Evolutionary conservation across 306 rosid species (phyloP).

Genomic region (Ceratonia siliqua): DNA sequence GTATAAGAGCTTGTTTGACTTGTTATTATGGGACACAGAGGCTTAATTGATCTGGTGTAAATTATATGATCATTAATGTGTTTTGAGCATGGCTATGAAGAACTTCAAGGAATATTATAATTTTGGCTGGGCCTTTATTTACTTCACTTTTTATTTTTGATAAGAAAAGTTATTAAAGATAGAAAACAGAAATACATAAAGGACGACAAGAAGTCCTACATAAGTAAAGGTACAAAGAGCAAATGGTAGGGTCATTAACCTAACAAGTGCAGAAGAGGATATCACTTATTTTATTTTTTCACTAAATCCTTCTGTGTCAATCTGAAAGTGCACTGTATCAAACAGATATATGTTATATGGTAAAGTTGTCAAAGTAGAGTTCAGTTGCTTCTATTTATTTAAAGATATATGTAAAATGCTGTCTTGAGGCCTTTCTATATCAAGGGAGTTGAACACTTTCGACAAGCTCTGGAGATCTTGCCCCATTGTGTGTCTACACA

Average conservation of each 20-base stretch:
- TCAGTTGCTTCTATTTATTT: conserved; percentile 13
- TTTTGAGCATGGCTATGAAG: not conserved
- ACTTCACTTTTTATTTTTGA: not conserved
- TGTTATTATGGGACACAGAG: not conserved
- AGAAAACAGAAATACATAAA: not conserved
- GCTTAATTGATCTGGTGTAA: not conserved
- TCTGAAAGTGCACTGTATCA: not conserved
- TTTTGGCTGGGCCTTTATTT: not conserved
- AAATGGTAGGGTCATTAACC: not conserved
- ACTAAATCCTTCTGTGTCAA: not conserved
- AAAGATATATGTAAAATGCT: conserved; percentile 12
- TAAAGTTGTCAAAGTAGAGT: conserved; percentile 22
- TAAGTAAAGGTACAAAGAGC: not conserved
- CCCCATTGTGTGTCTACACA: conserved; percentile 73
- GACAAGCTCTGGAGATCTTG: conserved; percentile 67
- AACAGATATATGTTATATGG: conserved; percentile 1
- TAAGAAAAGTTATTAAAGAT: not conserved
- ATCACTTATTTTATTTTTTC: not conserved
- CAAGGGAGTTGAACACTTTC: conserved; percentile 90
- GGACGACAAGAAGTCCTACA: not conserved
- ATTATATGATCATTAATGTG: not conserved
- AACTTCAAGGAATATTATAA: not conserved
- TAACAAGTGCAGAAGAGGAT: not conserved
- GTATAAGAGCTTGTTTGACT: not conserved
- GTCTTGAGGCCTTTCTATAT: conserved; percentile 35